Percentiles rank a stretch among this genome's conserved stretches.
These are phyloP conservation scores for Aspergillus sp. DNA, from an alignment of 2,329 filamentous ascomycete genomes.

Conservation along the genomic window DNA sequence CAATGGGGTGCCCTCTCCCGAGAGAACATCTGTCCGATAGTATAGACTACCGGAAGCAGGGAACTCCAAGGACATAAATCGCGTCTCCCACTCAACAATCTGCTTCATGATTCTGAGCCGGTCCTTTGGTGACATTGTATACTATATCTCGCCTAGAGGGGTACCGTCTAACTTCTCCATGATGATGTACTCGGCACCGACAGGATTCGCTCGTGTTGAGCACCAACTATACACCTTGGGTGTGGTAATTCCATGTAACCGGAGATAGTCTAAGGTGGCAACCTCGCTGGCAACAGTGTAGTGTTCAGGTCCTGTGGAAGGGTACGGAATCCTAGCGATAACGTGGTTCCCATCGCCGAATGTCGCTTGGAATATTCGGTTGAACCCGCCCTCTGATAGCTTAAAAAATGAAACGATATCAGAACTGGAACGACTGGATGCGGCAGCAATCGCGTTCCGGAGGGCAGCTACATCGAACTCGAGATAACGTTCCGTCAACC, in stretches of 20 bases:
- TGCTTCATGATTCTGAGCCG: slow-evolving; percentile 7
- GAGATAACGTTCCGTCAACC: slow-evolving; percentile 17
- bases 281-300: slow-evolving; percentile 13
- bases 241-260: slow-evolving; percentile 7
- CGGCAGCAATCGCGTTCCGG: slow-evolving; percentile 12
- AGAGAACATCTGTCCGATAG: slow-evolving; percentile 9
- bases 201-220: slow-evolving; percentile 1
- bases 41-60: slow-evolving; percentile 13
- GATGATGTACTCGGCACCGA: slow-evolving; percentile 13
- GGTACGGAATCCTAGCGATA: slow-evolving; percentile 19
- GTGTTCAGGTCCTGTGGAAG: background rate
- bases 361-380: slow-evolving; percentile 31
- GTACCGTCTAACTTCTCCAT: slow-evolving; percentile 10
- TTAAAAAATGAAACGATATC: slow-evolving; percentile 27
- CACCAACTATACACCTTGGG: slow-evolving; percentile 12
- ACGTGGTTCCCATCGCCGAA: slow-evolving; percentile 29
- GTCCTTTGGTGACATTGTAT: slow-evolving; percentile 4
- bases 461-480: slow-evolving; percentile 23
- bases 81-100: slow-evolving; percentile 9
- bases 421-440: slow-evolving; percentile 6
- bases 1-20: background rate
- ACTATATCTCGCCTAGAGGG: slow-evolving; percentile 11
- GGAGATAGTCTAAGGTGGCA: slow-evolving; percentile 14
- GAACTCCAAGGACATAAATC: slow-evolving; percentile 11
- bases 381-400: slow-evolving; percentile 38